Evolutionary conservation across 257 asterid species (phyloP), one percentile per base, ranked within the genome.

Genomic region (Ligustrum vulgare): DNA sequence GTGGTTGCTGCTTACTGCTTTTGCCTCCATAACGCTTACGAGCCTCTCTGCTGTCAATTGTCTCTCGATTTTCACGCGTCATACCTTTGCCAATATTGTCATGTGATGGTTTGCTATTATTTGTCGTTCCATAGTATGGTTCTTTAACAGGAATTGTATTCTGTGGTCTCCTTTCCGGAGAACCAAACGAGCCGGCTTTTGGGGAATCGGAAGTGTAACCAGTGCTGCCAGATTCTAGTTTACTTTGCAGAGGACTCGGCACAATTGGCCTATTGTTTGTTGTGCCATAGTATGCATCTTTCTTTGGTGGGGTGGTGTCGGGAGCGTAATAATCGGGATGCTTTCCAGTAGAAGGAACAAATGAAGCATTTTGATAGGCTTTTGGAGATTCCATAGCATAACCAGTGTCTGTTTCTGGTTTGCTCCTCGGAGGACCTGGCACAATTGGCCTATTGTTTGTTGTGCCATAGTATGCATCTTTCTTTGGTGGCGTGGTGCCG

Each of bases 21-120:
- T 28, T 28, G 35, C 74, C 56, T 1, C 43, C 82, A 8, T 81
- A 76, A 22, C 75, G 69, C 74, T 78, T 67, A 32, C 41, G 62
- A 0, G 73, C 84, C 75, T 79, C 84, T 12, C 8, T 5, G 69
- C 70, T 67, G 68, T 79, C 81, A 16, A 79, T 67, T 62, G 20
- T 36, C 22, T 77, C 80, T 9, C 18, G 71, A 54, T 67, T 60
- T 22, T 2, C 60, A 49, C 78, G 76, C 4, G 66, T 18, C 13
- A 41, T 18, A 6, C 5, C 78, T 73, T 56, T 25, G 60, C 65
- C 69, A 28, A 28, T 28, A 3, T 62, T 28, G 45, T 56, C 56
- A 20, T 33, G 84, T 6, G 79, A 67, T 9, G 78, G 71, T 37
- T 32, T 58, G 3, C 43, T 35, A 39, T 34, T 41, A 72, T 73